Evolutionary conservation across 257 asterid species (phyloP), one percentile per base, ranked within the genome.

Genomic region (Voacanga thouarsii): DNA sequence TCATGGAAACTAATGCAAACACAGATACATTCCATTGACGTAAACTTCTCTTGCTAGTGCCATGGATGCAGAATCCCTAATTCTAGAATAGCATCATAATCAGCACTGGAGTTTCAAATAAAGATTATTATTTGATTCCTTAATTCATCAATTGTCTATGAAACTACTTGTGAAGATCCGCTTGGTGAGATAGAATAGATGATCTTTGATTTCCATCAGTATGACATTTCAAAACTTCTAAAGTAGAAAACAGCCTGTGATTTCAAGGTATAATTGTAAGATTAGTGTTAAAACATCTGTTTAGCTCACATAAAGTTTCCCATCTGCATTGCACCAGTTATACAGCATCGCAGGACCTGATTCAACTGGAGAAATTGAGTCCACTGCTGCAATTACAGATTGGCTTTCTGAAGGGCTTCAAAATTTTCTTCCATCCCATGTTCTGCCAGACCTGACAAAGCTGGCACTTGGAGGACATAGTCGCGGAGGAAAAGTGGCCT

Each of bases 401-500:
- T 94, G 97, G 98, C 47, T 94, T 65, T 30, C 92, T 14, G 77
- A 81, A 68, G 92, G 92, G 65, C 78, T 92, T 49, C 43, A 55
- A 57, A 75, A 80, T 60, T 81, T 79, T 67, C 95, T 94, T 78
- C 99, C 97, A 12, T 59, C 90, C 23, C n/a, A 85, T 14, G 91
- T 92, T 4, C 79, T 79, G 28, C 95, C 97, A 16, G 79, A 91
- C 83, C 57, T 91, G 39, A 61, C 28, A 2, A 89, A 88, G 74
- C 83, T 94, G 21, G 97, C 79, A 9, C 85, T 94, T 18, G 87
- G 92, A 1, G 99, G 97, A 61, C 99, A 94, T 67, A 94, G 99
- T 37, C 89, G 99, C 0, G 97, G 99, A 7, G 98, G 94, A 18
- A 94, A 94, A 82, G 97, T 87, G 4, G 97, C 95, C 2, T 94